Evolutionary conservation across 495 filamentous ascomycete genomes (phyloP).

Genomic region (Daldinia grandis): DNA sequence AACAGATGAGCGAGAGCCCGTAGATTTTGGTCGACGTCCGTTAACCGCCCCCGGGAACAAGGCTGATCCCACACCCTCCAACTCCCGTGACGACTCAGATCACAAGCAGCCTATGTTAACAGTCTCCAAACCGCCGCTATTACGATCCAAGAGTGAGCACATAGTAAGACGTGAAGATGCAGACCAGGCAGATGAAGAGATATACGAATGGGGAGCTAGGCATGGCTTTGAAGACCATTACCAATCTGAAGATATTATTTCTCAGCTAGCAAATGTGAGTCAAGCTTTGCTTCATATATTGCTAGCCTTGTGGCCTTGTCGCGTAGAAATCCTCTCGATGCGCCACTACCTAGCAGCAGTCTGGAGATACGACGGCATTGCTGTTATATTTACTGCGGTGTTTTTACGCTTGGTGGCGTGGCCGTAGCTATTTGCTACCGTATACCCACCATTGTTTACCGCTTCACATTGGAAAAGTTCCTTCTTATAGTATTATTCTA

Average conservation of each 20-base stretch:
- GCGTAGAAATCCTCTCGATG: conserved; percentile 46
- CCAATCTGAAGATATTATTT: conserved; percentile 69
- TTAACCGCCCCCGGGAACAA: conserved; percentile 48
- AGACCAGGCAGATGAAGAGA: conserved; percentile 50
- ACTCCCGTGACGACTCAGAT: conserved; percentile 43
- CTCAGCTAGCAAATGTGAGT: conserved; percentile 64
- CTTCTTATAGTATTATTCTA: conserved; percentile 38
- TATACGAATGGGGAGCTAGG: conserved; percentile 62
- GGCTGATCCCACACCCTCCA: conserved; percentile 19
- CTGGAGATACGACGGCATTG: neutral
- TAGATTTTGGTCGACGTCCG: conserved; percentile 41
- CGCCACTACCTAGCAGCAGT: conserved; percentile 5
- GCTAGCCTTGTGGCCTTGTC: conserved; percentile 46
- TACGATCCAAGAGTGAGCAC: conserved; percentile 78
- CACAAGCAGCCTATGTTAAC: conserved; percentile 45
- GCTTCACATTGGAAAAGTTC: neutral
- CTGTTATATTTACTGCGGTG: neutral
- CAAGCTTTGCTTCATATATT: neutral
- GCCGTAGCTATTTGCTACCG: neutral
- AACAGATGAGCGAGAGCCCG: conserved; percentile 39
- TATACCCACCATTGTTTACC: neutral
- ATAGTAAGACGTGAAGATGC: conserved; percentile 58
- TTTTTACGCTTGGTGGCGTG: neutral
- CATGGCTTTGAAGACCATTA: conserved; percentile 78
- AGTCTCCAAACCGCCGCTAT: conserved; percentile 64